Evolutionary conservation across 495 filamentous ascomycete species (phyloP), one percentile per base, ranked within the genome.

Genomic region (Pseudoneurospora amorphoporcata): DNA sequence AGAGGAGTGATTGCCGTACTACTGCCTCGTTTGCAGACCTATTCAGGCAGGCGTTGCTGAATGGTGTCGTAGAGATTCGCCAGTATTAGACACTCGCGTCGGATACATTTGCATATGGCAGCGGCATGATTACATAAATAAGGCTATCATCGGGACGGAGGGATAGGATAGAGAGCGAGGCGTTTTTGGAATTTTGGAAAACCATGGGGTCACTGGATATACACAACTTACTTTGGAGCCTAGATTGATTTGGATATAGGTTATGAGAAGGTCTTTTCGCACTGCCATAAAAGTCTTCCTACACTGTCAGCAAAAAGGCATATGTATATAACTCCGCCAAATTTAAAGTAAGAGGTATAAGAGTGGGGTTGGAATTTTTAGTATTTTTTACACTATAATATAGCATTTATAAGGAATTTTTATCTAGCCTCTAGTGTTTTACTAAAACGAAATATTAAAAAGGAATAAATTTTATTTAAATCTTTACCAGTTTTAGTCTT

Each of bases 1-100:
- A 82, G 17, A 73, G 81, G 70, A 90, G 87, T 74, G 85, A 87
- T 45, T 90, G 88, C 61, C 73, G 72, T 23, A 80, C 76, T 19
- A 85, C 79, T 7, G 69, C 77, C 35, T 45, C 76, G 7, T 84
- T 82, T 69, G 83, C 83, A 0, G 76, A 80, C 35, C 70, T 76
- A 42, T 84, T 85, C 71, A 78, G 72, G 72, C 73, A 75, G n/a
- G 82, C 80, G 2, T 70, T 85, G 72, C 68, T 69, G 69, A 79
- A 53, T 35, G 39, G 73, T 17, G 16, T 29, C 14, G 17, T 65
- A 17, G 53, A 65, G 3, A 65, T 65, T 65, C 53, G 53, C 14
- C 53, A 65, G 7, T 65, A 65, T 35, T 65, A 65, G 53, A 58
- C 47, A 58, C 47, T 10, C n/a, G n/a, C 3, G 19, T 19, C 43